Base-by-base conservation (phyloP, 768 basidiomycete species). In the Botryobasidium botryosum region DNA sequence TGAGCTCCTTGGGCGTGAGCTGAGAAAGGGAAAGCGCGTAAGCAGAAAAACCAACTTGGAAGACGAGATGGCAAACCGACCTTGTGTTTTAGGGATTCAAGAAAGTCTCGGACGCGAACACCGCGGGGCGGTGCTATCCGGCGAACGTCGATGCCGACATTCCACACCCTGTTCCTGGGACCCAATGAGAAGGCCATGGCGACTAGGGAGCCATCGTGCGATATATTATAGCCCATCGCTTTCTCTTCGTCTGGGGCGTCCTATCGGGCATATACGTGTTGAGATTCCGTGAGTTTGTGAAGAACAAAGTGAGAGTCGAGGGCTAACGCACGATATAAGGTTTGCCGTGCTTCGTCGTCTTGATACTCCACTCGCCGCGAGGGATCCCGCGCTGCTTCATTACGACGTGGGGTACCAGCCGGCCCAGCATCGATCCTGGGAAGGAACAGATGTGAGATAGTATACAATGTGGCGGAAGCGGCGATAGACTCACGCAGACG, bases 81-180 rank as follows among this genome's bases (percentile, higher is more conserved):
- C 66, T 83, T 84, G 61, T 86, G 84, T 10, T 75, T 66, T 50
- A 74, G 64, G 0, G 79, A 82, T 51, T 83, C 77, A 12, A 75
- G 68, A 53, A 79, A 87, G n/a, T 69, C 68, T 1, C 66, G 52
- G 2, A 80, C 70, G 5, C 72, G 59, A 4, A 68, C 71, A 4
- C 72, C 74, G 13, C 68, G 64, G 0, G 80, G 76, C 50, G 79
- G 71, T 29, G 62, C 65, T 40, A 80, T 64, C 41, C 75, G 74
- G 52, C 80, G 77, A 55, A 84, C 69, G 3, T 79, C 82, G n/a
- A 86, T 64, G 1, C 84, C 84, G 53, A 87, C 76, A 59, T 84
- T 83, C 52, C 81, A 66, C 39, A 87, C 84, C 46, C 79, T 75
- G 36, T 73, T 69, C 44, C 75, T 74, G 7, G 68, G 67, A 3